Evolutionary conservation across 2,329 filamentous ascomycete genomes (phyloP).

Genomic region (Diaporthe caulivora): DNA sequence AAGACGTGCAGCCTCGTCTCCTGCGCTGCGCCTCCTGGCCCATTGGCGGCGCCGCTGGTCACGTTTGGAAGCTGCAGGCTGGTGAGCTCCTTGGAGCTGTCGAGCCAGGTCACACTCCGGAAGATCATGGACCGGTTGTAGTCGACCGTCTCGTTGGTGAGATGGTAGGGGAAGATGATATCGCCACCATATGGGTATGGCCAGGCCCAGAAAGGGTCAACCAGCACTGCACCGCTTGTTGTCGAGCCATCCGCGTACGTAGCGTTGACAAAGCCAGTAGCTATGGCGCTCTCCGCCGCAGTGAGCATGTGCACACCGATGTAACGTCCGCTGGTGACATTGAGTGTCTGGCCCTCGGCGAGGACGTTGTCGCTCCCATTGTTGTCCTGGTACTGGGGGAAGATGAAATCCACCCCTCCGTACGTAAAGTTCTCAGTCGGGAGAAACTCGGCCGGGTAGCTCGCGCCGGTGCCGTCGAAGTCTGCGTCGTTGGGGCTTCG

Average conservation of each 20-base stretch:
- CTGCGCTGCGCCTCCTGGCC: slow-evolving; percentile 25
- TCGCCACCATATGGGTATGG: slow-evolving; percentile 41
- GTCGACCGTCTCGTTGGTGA: slow-evolving; percentile 39
- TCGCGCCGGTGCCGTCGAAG: slow-evolving; percentile 40
- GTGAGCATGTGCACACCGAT: slow-evolving; percentile 41
- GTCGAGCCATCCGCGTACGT: slow-evolving; percentile 38
- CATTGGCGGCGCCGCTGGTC: slow-evolving; percentile 20
- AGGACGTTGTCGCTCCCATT: slow-evolving; percentile 41
- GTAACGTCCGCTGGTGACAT: slow-evolving; percentile 38
- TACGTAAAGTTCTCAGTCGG: slow-evolving; percentile 39
- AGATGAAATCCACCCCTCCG: slow-evolving; percentile 40
- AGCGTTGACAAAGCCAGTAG: slow-evolving; percentile 40
- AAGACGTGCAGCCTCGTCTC: slow-evolving; percentile 38
- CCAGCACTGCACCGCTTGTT: slow-evolving; percentile 35
- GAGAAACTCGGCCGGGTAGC: slow-evolving; percentile 40
- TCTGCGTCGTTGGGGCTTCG: slow-evolving; percentile 40
- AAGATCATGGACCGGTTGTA: slow-evolving; percentile 43
- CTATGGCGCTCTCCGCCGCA: slow-evolving; percentile 39
- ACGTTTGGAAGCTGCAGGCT: slow-evolving; percentile 39
- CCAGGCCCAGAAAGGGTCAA: slow-evolving; percentile 41
- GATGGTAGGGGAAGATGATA: slow-evolving; percentile 42
- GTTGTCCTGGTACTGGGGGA: slow-evolving; percentile 37
- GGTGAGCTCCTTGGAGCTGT: slow-evolving; percentile 38
- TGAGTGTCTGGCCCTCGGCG: slow-evolving; percentile 40
- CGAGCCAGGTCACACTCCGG: slow-evolving; percentile 39